These are phyloP conservation scores for Flueggea neowawraea DNA, from an alignment of 441 rosid genomes.

Conservation along the genomic window DNA sequence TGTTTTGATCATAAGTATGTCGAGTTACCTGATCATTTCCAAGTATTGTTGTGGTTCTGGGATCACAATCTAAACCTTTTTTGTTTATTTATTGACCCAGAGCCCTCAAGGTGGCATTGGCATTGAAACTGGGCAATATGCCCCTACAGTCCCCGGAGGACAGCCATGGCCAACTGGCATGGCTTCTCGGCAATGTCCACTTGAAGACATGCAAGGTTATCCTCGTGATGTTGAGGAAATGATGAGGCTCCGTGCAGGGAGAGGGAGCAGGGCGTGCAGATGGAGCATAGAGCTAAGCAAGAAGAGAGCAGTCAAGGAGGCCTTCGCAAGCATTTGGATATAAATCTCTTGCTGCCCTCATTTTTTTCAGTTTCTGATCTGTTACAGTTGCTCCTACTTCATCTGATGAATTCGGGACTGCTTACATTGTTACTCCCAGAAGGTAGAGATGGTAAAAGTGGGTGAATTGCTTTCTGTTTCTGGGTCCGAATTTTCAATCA, in stretches of 20 bases:
- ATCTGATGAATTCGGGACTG: too few species aligned
- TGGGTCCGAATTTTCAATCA: too few species aligned
- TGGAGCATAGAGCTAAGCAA: slow-evolving; percentile 75
- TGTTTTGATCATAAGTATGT: too few species aligned
- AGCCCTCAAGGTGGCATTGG: slow-evolving; percentile 39
- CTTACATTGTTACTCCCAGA: too few species aligned
- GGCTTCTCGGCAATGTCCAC: slow-evolving; percentile 73
- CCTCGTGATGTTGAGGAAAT: slow-evolving; percentile 59
- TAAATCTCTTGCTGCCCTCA: slow-evolving; percentile 22
- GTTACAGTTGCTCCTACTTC: not conserved
- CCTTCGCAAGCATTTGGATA: slow-evolving; percentile 79
- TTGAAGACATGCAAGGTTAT: slow-evolving; percentile 57
- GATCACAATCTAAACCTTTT: not conserved
- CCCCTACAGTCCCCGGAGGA: slow-evolving; percentile 64
- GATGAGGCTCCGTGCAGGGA: slow-evolving; percentile 70
- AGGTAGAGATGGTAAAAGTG: too few species aligned
- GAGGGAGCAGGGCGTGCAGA: slow-evolving; percentile 78
- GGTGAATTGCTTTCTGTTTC: too few species aligned
- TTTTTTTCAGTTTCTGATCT: not conserved
- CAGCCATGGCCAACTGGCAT: slow-evolving; percentile 77
- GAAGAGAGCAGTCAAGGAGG: slow-evolving; percentile 85
- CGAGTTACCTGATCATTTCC: too few species aligned
- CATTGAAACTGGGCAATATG: slow-evolving; percentile 43
- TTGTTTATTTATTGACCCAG: slow-evolving; percentile 21
- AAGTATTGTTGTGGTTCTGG: too few species aligned